Evolutionary conservation across 495 filamentous ascomycete genomes (phyloP).

Genomic region (Parmelia sp.): DNA sequence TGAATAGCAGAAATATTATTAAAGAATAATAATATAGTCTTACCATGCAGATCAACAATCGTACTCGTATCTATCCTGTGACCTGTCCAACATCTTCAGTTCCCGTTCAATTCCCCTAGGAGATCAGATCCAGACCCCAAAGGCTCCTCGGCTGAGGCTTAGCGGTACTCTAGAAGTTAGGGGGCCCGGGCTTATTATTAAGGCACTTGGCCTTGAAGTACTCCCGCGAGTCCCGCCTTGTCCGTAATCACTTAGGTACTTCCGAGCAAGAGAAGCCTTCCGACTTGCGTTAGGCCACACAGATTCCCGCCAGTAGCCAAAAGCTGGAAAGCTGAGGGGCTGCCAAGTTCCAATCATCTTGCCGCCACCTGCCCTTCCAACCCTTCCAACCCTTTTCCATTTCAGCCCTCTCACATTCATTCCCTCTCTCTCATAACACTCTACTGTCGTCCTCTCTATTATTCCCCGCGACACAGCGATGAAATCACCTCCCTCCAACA

Average conservation of each 20-base stretch:
- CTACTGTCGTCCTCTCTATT: too few species aligned
- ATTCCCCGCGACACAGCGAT: background rate
- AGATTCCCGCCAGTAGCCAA: background rate
- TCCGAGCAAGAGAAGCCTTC: conserved; percentile 13
- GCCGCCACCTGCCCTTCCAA: too few species aligned
- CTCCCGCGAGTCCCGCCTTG: too few species aligned
- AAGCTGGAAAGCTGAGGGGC: background rate
- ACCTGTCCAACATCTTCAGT: background rate
- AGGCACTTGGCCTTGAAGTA: too few species aligned
- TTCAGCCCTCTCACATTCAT: background rate
- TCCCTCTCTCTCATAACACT: background rate
- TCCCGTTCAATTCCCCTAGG: too few species aligned
- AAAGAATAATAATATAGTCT: too few species aligned
- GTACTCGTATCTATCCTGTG: conserved; percentile 7
- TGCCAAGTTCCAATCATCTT: background rate
- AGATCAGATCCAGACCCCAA: too few species aligned
- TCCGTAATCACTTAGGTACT: too few species aligned
- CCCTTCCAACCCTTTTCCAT: background rate
- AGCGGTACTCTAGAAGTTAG: too few species aligned
- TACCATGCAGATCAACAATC: background rate
- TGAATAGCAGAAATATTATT: too few species aligned
- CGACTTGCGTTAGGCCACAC: conserved; percentile 9
- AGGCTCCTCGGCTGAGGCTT: too few species aligned
- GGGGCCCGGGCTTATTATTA: background rate
- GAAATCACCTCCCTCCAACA: too few species aligned